Evolutionary conservation across 176 grass and related monocot genomes (phyloP), one percentile per base, ranked within the genome.

Genomic region (Oryza australiensis): DNA sequence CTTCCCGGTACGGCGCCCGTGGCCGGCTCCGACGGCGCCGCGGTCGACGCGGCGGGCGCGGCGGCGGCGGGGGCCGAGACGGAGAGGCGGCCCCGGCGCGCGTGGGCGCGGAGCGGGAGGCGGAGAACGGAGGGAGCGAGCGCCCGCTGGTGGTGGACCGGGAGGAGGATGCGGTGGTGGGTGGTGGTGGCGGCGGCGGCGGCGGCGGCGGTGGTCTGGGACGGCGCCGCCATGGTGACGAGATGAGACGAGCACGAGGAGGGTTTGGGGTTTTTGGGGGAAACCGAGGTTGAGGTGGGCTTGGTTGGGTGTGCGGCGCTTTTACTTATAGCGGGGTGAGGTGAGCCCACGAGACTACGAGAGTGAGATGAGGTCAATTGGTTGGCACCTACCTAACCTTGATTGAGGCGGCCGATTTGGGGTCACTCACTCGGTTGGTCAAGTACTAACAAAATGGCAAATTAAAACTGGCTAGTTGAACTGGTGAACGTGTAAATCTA

Each of bases 171-270:
- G 82, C 75, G 77, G 82, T 45, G 62, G 82, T 66, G 30, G 63
- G 69, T 41, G 55, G 77, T 14, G 83, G 60, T 15, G 64, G 88
- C 13, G 45, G 77, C 2, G 75, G 59, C 15, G 64, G 88, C n/a
- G 64, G 88, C 13, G 45, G 77, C 2, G 75, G 59, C 15, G 64
- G 88, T 73, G 43, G 82, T 77, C 26, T 79, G 79, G 46, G 74
- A 18, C 34, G 83, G 88, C 88, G 88, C 83, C 88, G 88, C 88
- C 88, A 90, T 89, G 78, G 87, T 9, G 38, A 14, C 16, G 46
- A 5, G 45, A 5, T 24, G 34, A 3, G 12, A n/a, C 8, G 41
- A 43, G 41, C 10, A 9, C 9, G 70, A 55, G 28, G 79, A 70
- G 72, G 77, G 72, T 70, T 81, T 70, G 69, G 71, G 77, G 75